Base-by-base conservation (phyloP, 1,284 basidiomycete species). In the Marasmius fiardii region DNA sequence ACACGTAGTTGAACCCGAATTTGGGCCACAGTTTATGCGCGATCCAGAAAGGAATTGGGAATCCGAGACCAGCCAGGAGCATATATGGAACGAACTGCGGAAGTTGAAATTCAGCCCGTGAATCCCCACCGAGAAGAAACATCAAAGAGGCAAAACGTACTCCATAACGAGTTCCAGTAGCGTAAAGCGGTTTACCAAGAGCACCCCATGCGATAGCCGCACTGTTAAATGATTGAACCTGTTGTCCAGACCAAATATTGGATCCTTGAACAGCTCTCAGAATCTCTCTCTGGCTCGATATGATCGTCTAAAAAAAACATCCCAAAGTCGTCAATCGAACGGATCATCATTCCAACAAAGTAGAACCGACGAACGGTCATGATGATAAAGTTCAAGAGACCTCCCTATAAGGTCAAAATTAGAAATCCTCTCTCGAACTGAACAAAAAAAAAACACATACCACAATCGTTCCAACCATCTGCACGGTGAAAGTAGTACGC, bases 131-230 rank as follows among this genome's bases (percentile, higher is more conserved):
- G 16, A 23, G 73, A 55, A 12, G 61, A 64, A 54, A 74, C 64
- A 0, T 4, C 28, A 71, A 72, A 16, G 74, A 52, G 28, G 28
- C n/a, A n/a, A n/a, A 4, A 56, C 62, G 35, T 51, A 69, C 60
- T 23, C 63, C 67, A 61, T 76, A 77, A 12, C 67, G 68, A 2
- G 66, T 68, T 5, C 68, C 67, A 0, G 71, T 69, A 0, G 67
- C 68, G 61, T 75, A 79, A 43, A 78, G 68, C 24, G 71, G 68
- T 48, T 74, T 73, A 33, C 71, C 75, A 20, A 79, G 70, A 1
- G 75, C 77, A 50, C 78, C 78, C 77, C 77, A 80, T 0, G 76
- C 65, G 43, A 80, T 71, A 7, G 77, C 76, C 34, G 64, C 70
- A 45, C 65, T 68, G 57, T 74, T 74, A 57, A 71, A 73, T 3